Conservation (phyloP, 2,329 filamentous ascomycete species). For the Thelonectria olida region DNA sequence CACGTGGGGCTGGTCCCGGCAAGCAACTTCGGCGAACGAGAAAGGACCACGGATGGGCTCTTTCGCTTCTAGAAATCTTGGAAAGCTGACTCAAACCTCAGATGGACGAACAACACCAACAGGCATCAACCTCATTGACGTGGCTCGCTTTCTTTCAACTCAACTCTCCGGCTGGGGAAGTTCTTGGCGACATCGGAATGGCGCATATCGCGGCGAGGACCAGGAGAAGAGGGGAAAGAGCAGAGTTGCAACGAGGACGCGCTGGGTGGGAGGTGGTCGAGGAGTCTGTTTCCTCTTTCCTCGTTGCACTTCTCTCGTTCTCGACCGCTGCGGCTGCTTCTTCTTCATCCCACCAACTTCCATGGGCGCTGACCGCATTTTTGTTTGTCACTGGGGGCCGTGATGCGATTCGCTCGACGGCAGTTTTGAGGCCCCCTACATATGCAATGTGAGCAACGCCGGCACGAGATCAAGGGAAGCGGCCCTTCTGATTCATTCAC, state of each 20-base stretch:
- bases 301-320: not conserved
- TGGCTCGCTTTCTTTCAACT: conserved; percentile 12
- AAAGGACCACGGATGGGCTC: conserved; percentile 11
- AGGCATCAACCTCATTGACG: conserved; percentile 21
- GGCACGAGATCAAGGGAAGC: conserved; percentile 10
- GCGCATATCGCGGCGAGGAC: conserved; percentile 13
- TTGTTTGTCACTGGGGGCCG: conserved; percentile 14
- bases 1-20: conserved; percentile 32
- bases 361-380: conserved; percentile 28
- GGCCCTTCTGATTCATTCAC: conserved; percentile 25
- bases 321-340: not conserved
- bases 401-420: conserved; percentile 33
- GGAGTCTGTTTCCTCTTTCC: conserved; percentile 14
- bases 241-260: not conserved
- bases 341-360: not conserved
- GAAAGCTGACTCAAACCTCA: conserved; percentile 32
- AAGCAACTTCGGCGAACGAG: conserved; percentile 14
- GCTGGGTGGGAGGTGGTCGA: not conserved
- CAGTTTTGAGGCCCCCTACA: conserved; percentile 26
- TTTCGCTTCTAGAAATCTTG: conserved; percentile 11
- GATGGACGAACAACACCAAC: conserved; percentile 16
- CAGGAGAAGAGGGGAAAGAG: not conserved
- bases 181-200: conserved; percentile 21
- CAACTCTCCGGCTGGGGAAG: conserved; percentile 11
- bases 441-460: conserved; percentile 18